Evolutionary conservation across 2,329 filamentous ascomycete species (phyloP).

Genomic region (Elsinoe batatas): DNA sequence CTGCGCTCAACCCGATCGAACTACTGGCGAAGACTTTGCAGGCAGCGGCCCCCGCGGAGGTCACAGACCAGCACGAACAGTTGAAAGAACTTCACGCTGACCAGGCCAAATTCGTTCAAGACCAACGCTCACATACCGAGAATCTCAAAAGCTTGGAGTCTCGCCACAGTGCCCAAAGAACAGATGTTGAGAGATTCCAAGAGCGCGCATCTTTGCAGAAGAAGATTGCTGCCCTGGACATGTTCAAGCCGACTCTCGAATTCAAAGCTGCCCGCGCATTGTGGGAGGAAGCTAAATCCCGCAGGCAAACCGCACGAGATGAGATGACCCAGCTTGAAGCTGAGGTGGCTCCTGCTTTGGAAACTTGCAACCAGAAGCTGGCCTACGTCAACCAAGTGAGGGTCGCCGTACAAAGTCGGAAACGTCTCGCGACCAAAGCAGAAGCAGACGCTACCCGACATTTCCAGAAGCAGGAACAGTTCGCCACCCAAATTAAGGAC

Average conservation of each 20-base stretch:
- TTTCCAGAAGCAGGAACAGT: constrained; percentile 29
- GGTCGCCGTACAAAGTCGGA: constrained; percentile 45
- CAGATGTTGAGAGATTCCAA: constrained; percentile 72
- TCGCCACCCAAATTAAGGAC: constrained; percentile 29
- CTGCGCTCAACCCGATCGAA: constrained; percentile 69
- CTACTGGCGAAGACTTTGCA: constrained; percentile 77
- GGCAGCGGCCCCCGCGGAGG: constrained; percentile 72
- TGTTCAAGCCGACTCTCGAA: constrained; percentile 54
- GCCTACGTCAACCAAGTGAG: constrained; percentile 53
- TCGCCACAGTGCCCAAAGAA: constrained; percentile 64
- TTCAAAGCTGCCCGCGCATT: constrained; percentile 49
- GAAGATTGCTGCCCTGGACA: constrained; percentile 55
- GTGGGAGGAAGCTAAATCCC: constrained; percentile 44
- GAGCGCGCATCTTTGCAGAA: constrained; percentile 62
- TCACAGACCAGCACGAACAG: constrained; percentile 66
- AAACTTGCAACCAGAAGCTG: constrained; percentile 60
- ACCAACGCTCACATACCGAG: constrained; percentile 44
- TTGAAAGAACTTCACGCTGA: constrained; percentile 54
- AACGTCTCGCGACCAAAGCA: constrained; percentile 42
- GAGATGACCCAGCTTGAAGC: constrained; percentile 52
- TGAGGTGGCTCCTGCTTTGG: constrained; percentile 56
- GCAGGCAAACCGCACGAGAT: constrained; percentile 44
- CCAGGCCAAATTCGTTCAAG: background rate
- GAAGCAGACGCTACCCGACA: constrained; percentile 40
- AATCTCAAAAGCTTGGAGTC: constrained; percentile 57